Evolutionary conservation across 176 grass and related monocot species (phyloP).

Genomic region (Musa itinerans): DNA sequence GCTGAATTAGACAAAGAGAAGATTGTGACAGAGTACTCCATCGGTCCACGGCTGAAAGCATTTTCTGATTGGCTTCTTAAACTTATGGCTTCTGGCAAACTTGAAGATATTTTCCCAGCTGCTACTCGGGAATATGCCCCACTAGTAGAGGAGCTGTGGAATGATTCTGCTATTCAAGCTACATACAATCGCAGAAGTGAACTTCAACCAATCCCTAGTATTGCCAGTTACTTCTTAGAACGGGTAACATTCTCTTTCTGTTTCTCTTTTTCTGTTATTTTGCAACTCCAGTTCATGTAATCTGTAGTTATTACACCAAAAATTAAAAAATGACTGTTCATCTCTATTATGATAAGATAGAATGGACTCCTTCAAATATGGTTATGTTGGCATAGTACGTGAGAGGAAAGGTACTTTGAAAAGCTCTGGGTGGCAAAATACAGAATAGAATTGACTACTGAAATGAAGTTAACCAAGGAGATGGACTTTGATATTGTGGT

Average conservation of each 20-base stretch:
- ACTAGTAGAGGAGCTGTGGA: constrained; percentile 85
- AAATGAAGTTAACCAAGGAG: background rate
- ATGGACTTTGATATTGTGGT: background rate
- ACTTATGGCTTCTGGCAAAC: constrained; percentile 68
- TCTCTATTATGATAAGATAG: background rate
- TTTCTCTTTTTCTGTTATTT: background rate
- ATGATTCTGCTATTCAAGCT: constrained; percentile 91
- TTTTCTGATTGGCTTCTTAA: constrained; percentile 92
- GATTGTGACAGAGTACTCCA: constrained; percentile 45
- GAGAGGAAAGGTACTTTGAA: background rate
- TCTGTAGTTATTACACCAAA: background rate
- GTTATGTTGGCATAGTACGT: background rate
- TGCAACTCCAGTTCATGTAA: background rate
- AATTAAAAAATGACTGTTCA: background rate
- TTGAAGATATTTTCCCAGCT: constrained; percentile 82
- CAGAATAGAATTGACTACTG: background rate
- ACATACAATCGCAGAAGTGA: constrained; percentile 68
- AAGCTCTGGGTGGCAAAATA: background rate
- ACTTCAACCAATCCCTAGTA: constrained; percentile 47
- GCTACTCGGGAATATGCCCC: constrained; percentile 76
- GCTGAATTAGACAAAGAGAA: constrained; percentile 21
- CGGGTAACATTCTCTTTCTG: constrained; percentile 32
- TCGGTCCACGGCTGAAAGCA: constrained; percentile 51
- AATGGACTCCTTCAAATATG: background rate
- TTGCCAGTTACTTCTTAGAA: constrained; percentile 80